These are phyloP conservation scores for Euphorbia tirucalli DNA, from an alignment of 345 rosid genomes.

Conservation along the genomic window DNA sequence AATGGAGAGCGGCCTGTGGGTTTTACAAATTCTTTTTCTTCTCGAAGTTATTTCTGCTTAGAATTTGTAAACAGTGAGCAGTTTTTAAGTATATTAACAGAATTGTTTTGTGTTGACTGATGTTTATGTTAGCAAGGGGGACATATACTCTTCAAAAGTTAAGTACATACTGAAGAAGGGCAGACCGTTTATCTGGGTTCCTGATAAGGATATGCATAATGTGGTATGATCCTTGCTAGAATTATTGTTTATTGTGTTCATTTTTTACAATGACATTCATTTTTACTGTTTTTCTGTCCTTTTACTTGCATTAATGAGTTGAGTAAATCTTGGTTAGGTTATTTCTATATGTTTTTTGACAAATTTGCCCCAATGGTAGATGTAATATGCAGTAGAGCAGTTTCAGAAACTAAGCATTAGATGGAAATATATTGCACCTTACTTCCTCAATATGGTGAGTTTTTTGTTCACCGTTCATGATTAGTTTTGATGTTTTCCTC, in stretches of 20 bases:
- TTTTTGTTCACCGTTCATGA: not conserved
- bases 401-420: not conserved
- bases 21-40: not conserved
- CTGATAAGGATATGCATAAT: slow-evolving; percentile 72
- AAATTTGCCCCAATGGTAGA: not conserved
- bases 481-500: slow-evolving; percentile 1
- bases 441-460: slow-evolving; percentile 4
- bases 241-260: not conserved
- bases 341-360: not conserved
- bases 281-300: not conserved
- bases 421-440: not conserved
- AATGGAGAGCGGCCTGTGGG: too few species aligned
- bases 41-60: too few species aligned
- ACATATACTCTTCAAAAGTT: slow-evolving; percentile 69
- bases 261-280: not conserved
- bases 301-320: not conserved
- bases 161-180: slow-evolving; percentile 71
- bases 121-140: slow-evolving; percentile 48
- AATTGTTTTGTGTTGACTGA: not conserved
- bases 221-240: slow-evolving; percentile 46
- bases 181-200: slow-evolving; percentile 79
- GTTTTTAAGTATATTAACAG: not conserved
- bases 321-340: not conserved
- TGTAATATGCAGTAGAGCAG: not conserved
- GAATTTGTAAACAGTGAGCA: not conserved